Evolutionary conservation across 208 protist species (phyloP).

Genomic region (Leishmania turanica): DNA sequence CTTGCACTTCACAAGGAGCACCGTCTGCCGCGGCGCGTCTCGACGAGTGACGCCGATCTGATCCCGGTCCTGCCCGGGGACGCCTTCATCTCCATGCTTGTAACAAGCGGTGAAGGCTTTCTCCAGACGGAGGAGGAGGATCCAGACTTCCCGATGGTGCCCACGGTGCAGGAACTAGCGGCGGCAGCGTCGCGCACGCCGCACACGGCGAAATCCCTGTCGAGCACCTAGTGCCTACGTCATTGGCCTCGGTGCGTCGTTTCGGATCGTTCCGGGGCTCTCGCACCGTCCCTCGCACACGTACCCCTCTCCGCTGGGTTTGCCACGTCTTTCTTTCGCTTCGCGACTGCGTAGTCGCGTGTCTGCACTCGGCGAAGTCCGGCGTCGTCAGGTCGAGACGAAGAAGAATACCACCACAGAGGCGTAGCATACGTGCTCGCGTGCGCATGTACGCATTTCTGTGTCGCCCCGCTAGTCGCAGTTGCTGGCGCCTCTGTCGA

Average conservation of each 20-base stretch:
- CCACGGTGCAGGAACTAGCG: conserved; percentile 50
- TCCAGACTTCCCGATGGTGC: conserved; percentile 84
- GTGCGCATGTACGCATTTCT: not conserved
- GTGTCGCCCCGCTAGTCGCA: not conserved
- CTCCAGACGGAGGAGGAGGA: conserved; percentile 45
- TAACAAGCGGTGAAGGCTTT: conserved; percentile 53
- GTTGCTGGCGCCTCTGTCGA: not conserved
- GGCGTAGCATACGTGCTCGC: not conserved
- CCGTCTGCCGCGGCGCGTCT: conserved; percentile 48
- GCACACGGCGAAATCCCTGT: not conserved
- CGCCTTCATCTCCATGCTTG: conserved; percentile 73
- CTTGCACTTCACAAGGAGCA: conserved; percentile 38
- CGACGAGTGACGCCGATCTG: conserved; percentile 44
- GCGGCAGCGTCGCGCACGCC: conserved; percentile 7
- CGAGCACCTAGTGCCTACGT: not conserved
- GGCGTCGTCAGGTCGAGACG: not conserved
- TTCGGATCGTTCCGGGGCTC: not conserved
- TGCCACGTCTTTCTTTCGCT: not conserved
- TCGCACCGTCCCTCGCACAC: not conserved
- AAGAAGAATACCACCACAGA: not conserved
- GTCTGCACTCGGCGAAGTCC: not conserved
- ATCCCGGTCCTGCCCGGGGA: conserved; percentile 69
- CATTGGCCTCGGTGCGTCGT: not conserved
- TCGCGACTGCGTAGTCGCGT: too few species aligned
- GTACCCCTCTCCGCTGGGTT: not conserved